phyloP scores from a whole-genome alignment of 2,329 filamentous ascomycete genomes.

The Talaromyces verruculosus region DNA sequence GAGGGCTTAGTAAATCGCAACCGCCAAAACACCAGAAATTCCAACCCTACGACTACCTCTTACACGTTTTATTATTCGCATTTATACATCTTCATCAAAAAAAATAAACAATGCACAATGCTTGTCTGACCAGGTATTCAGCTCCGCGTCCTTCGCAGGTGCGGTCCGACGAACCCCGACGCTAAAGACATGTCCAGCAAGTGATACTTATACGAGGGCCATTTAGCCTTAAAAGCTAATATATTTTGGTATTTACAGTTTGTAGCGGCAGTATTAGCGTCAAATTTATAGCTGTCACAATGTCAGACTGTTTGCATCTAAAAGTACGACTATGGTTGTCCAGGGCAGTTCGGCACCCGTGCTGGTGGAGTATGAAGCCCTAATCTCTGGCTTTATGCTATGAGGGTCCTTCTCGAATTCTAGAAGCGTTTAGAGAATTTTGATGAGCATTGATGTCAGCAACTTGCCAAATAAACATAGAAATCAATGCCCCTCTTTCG shows the following conservation, averaged over 20 bases:
- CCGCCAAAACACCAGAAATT: background rate
- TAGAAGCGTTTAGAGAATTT: background rate
- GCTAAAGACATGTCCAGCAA: background rate
- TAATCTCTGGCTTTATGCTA: background rate
- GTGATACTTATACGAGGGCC: background rate
- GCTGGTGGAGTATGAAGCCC: background rate
- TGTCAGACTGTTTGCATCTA: background rate
- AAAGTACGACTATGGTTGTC: background rate
- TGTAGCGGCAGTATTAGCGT: background rate
- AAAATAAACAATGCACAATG: background rate
- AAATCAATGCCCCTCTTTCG: background rate
- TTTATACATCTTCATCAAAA: background rate
- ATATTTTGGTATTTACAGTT: background rate
- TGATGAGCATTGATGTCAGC: background rate
- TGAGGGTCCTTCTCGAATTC: background rate
- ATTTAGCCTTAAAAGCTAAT: background rate
- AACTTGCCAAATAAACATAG: background rate
- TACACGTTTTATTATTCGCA: background rate
- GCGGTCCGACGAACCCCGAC: background rate
- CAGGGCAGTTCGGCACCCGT: background rate
- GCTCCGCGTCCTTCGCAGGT: background rate
- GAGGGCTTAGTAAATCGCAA: background rate
- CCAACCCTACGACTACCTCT: background rate
- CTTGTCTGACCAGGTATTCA: background rate
- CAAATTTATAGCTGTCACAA: background rate